Base-by-base conservation (phyloP, 257 asterid genomes). In the Scutellaria baicalensis region DNA sequence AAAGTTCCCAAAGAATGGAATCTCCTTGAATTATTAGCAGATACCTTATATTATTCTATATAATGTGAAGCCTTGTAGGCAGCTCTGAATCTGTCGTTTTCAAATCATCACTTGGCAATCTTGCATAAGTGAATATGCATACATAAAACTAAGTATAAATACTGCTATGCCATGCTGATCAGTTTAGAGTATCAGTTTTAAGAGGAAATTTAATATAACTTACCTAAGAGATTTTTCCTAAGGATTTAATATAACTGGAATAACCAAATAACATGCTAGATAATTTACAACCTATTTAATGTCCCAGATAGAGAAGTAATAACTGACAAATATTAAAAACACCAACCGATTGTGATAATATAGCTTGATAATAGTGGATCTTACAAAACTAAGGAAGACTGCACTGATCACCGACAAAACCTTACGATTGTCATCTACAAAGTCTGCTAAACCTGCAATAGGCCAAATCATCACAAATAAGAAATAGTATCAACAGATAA, bases 301-400 rank as follows among this genome's bases (percentile, higher is more conserved):
- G 31, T 54, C 63, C 66, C 54, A 20, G 49, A 66, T 38, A 59
- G 8, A 59, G 40, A 71, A 1, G 48, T 12, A 38, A 6, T 9
- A 10, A 35, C 64, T 49, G 70, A 40, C 31, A 74, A 54, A 62
- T 39, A 40, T 3, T 23, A 9, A 54, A 21, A 21, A 64, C 12
- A 64, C 14, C 35, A 59, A 45, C n/a, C 38, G 23, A 59, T 21
- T 38, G 62, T 64, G 11, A 45, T 8, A 50, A 21, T 3, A 64
- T 59, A 78, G 36, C 27, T 48, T 59, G 31, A 23, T 23, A 23
- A 57, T n/a, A 60, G 51, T 64, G 70, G 52, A 64, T 68, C 97
- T 85, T 80, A 93, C 97, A 38, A 89, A 85, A 80, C 96, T 75
- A 69, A 93, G 89, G 52, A 93, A 74, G 78, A 86, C 78, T 60